Conservation (phyloP, 441 rosid genomes). For the Metrosideros polymorpha region DNA sequence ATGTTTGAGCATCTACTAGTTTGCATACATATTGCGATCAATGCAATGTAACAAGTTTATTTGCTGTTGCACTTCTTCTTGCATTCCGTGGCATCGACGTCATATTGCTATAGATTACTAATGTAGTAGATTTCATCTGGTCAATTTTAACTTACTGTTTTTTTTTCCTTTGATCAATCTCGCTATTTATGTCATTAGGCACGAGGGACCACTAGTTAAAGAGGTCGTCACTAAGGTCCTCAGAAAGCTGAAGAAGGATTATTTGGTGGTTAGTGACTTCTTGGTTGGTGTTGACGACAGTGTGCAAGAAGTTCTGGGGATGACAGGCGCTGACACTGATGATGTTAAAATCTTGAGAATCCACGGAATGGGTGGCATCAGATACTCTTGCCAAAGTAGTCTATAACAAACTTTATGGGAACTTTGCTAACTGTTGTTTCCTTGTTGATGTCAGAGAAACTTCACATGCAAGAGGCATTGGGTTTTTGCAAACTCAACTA, state of each 20-base stretch:
- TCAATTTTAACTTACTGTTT: not conserved
- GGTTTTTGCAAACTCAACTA: rapidly evolving
- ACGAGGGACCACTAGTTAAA: not conserved
- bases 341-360: not conserved
- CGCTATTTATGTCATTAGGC: not conserved
- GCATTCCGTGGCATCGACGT: too few species aligned
- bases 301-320: not conserved
- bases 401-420: not conserved
- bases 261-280: not conserved
- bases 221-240: not conserved
- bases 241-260: not conserved
- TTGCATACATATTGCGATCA: too few species aligned
- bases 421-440: not conserved
- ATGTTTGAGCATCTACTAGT: too few species aligned
- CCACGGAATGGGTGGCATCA: not conserved
- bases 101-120: too few species aligned
- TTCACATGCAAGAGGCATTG: not conserved
- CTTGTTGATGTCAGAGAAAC: not conserved
- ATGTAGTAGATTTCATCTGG: too few species aligned
- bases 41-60: too few species aligned
- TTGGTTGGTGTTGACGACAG: not conserved
- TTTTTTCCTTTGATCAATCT: not conserved
- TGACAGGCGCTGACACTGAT: rapidly evolving
- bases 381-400: not conserved
- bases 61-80: too few species aligned